These are phyloP conservation scores for Lyophyllum shimeji DNA, from an alignment of 768 basidiomycete species.

Conservation along the genomic window DNA sequence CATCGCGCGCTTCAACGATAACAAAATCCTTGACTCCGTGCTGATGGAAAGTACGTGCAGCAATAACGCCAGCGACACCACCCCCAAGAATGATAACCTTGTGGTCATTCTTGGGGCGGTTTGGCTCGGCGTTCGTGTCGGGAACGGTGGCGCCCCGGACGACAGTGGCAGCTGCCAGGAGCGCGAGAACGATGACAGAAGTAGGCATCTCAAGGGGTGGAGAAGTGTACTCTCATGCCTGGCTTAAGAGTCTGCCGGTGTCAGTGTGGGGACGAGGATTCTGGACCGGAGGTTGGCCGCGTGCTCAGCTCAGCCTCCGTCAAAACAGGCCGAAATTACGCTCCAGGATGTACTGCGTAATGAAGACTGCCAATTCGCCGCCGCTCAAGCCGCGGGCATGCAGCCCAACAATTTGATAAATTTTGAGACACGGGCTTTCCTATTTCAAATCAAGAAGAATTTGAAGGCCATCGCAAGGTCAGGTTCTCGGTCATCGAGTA, in stretches of 20 bases:
- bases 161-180: neutral
- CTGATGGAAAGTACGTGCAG: slow-evolving; percentile 57
- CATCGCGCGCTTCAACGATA: slow-evolving; percentile 56
- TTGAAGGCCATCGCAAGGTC: neutral
- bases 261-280: neutral
- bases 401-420: neutral
- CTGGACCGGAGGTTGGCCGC: no score
- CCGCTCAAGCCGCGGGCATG: no score
- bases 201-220: neutral
- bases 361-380: no score
- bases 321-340: no score
- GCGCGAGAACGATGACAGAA: neutral
- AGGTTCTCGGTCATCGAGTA: neutral
- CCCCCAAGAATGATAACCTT: slow-evolving; percentile 63
- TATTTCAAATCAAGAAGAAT: neutral
- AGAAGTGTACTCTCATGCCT: neutral
- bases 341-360: no score
- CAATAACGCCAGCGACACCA: slow-evolving; percentile 64
- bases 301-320: no score
- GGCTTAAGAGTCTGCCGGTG: no score
- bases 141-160: neutral
- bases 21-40: slow-evolving; percentile 57
- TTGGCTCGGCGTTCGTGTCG: neutral
- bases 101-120: neutral
- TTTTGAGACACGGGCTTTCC: neutral